phyloP scores from a whole-genome alignment of 164 flowering plant genomes.

The Aristolochia contorta region DNA sequence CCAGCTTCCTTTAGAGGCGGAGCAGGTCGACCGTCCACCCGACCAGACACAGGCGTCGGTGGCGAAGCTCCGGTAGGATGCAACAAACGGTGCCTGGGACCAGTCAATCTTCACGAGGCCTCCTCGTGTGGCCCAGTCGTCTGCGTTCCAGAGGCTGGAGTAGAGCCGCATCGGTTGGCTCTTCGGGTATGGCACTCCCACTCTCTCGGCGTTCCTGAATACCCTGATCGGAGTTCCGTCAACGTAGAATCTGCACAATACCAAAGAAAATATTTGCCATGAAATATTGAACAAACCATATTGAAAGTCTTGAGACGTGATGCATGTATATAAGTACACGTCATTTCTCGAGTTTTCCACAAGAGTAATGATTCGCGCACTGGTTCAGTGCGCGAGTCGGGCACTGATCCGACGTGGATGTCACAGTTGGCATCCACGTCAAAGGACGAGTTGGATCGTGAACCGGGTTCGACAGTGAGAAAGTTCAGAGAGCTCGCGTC shows the following conservation, averaged over 20 bases:
- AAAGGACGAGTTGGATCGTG: too few relatives aligned
- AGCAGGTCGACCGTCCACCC: constrained; percentile 15
- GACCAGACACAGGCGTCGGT: constrained; percentile 7
- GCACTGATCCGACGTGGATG: too few relatives aligned
- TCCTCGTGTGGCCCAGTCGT: constrained; percentile 8
- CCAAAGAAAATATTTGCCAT: neutral
- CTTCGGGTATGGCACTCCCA: constrained; percentile 3
- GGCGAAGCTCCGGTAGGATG: constrained; percentile 3
- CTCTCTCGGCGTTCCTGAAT: neutral
- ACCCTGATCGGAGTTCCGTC: constrained; percentile 9
- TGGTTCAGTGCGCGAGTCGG: too few relatives aligned
- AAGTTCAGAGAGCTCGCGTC: too few relatives aligned
- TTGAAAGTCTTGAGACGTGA: too few relatives aligned
- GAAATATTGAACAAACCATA: neutral
- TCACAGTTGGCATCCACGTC: too few relatives aligned
- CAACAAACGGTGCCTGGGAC: constrained; percentile 2
- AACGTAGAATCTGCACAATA: constrained; percentile 2
- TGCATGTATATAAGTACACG: too few relatives aligned
- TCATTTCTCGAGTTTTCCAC: too few relatives aligned
- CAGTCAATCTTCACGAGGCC: constrained; percentile 7
- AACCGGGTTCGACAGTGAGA: too few relatives aligned
- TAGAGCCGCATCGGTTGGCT: constrained; percentile 7
- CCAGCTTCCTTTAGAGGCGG: constrained; percentile 4
- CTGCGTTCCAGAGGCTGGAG: constrained; percentile 8
- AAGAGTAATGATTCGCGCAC: too few relatives aligned